Conservation (phyloP, 495 filamentous ascomycete species). For the Penicillium macrosclerotiorum region DNA sequence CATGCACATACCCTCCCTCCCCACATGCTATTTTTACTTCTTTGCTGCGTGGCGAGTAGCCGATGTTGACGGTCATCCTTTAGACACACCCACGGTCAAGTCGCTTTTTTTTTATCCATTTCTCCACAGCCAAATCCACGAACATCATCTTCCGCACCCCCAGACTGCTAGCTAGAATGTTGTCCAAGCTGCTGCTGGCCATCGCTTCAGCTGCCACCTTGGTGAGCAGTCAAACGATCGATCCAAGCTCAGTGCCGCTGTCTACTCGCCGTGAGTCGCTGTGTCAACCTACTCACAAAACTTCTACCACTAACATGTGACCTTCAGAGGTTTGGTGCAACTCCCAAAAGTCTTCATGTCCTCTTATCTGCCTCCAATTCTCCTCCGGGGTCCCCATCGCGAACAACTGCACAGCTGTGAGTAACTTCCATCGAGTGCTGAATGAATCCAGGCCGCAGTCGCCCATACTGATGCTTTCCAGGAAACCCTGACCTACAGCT, state of each 20-base stretch:
- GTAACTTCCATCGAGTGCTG: conserved; percentile 27
- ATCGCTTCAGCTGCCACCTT: conserved; percentile 33
- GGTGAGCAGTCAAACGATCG: conserved; percentile 51
- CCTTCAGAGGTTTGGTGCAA: conserved; percentile 65
- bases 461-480: conserved; percentile 25
- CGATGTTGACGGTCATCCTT: neutral
- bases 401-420: conserved; percentile 73
- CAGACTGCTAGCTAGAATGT: conserved; percentile 17
- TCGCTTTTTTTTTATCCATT: neutral
- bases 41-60: neutral
- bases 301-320: neutral
- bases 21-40: conserved; percentile 7
- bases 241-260: conserved; percentile 56
- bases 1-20: neutral
- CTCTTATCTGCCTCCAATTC: conserved; percentile 74
- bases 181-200: conserved; percentile 27
- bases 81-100: too few species aligned
- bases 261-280: conserved; percentile 40
- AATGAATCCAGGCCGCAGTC: neutral
- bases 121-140: neutral
- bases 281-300: neutral
- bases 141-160: neutral
- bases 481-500: conserved; percentile 66
- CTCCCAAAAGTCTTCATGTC: conserved; percentile 65
- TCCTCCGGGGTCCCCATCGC: conserved; percentile 45